These are phyloP conservation scores for Talaromyces funiculosus DNA, from an alignment of 2,329 filamentous ascomycete genomes.

Conservation along the genomic window DNA sequence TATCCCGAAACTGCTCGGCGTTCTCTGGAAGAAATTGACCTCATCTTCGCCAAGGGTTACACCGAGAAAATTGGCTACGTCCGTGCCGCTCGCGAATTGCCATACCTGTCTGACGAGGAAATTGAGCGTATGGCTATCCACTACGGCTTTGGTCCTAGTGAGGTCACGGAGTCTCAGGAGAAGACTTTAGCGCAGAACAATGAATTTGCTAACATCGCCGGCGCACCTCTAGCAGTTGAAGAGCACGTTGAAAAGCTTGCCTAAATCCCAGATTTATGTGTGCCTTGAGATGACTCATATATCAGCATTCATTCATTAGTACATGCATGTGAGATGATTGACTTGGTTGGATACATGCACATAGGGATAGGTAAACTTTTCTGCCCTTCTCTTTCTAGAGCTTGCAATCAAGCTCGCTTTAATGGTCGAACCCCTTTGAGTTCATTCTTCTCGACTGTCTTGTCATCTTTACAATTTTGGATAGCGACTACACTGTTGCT, in stretches of 20 bases:
- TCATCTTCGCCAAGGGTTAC: conserved; percentile 24
- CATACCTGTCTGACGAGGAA: conserved; percentile 15
- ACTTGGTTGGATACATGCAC: conserved; percentile 3
- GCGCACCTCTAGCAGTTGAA: background rate
- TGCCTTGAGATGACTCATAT: background rate
- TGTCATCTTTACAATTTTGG: background rate
- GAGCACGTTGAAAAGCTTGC: background rate
- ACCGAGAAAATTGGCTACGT: conserved; percentile 19
- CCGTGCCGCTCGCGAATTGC: conserved; percentile 20
- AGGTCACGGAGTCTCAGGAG: background rate
- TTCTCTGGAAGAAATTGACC: conserved; percentile 28
- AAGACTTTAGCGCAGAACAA: conserved; percentile 4
- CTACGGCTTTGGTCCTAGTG: conserved; percentile 12
- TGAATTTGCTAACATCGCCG: background rate
- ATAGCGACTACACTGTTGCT: background rate
- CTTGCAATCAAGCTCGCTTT: background rate
- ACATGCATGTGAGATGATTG: background rate
- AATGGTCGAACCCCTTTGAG: background rate
- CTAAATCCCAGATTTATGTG: background rate
- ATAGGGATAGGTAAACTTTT: background rate
- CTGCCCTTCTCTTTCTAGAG: background rate
- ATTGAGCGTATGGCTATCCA: conserved; percentile 14
- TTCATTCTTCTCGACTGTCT: background rate
- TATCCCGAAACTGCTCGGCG: conserved; percentile 27
- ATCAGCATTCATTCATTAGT: background rate